Evolutionary conservation across 352 stramenopile genomes (phyloP), one percentile per base, ranked within the genome.

Genomic region (Phytophthora sansomeana): DNA sequence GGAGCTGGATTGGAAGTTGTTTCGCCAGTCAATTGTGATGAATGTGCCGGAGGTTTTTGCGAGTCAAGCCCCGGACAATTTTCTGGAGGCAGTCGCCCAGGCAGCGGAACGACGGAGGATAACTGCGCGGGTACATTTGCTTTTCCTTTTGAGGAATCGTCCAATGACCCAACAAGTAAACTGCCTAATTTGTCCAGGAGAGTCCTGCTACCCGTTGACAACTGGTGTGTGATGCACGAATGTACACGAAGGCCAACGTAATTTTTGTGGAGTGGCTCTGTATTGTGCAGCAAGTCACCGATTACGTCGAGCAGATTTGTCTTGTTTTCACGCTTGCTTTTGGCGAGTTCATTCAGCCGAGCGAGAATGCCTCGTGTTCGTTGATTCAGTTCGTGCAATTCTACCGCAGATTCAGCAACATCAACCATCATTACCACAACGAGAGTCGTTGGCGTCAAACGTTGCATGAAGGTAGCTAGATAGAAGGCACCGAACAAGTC

Each of bases 401-500:
- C 60, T 1, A 38, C 16, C 10, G 19, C 43, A n/a, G 51, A 51
- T 11, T 69, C 42, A n/a, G 21, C 19, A 28, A 69, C 24, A 29
- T 63, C 60, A 2, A 53, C 24, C 6, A 41, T 3, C 43, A 69
- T 39, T 9, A 63, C 39, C 5, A 38, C 5, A 6, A 13, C 33
- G 9, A 38, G 6, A 43, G 36, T 56, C 8, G 17, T 33, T 10
- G 49, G 24, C 1, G 49, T 28, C 5, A 56, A 8, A 6, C 29
- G 33, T 33, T 55, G 46, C 10, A 65, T 51, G 13, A 50, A 58
- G 0, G 57, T 58, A 1, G 47, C 36, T 16, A 51, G 33, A 26
- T 65, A 65, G 6, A 65, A 35, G 4, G 57, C 35, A n/a, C 58
- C 47, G 14, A 65, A 65, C 32, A 63, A 53, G n/a, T 69, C 60